These are phyloP conservation scores for Glebionis coronaria DNA, from an alignment of 129 eudicot species.

Conservation along the genomic window DNA sequence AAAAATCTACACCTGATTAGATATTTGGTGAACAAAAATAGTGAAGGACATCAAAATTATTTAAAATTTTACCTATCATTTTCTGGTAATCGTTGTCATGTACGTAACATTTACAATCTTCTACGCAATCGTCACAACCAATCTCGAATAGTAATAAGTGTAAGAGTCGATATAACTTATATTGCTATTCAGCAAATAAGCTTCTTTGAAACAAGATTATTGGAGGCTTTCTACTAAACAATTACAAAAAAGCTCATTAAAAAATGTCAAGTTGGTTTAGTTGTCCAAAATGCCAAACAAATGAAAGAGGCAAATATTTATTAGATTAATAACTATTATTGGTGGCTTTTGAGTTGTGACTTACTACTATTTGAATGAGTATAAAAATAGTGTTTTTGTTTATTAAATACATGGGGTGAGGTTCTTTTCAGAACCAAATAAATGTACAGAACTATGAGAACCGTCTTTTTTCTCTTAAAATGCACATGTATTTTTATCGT, in stretches of 20 bases:
- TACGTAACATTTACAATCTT: background rate
- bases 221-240: slow-evolving; percentile 2
- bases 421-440: too few relatives aligned
- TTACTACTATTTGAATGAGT: background rate
- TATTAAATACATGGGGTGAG: too few relatives aligned
- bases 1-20: too few relatives aligned
- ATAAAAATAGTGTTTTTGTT: too few relatives aligned
- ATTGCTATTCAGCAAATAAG: too few relatives aligned
- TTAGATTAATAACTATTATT: background rate
- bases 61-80: background rate
- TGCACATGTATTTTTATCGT: too few relatives aligned
- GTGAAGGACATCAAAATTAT: background rate
- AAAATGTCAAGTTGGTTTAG: slow-evolving; percentile 4
- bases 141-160: background rate
- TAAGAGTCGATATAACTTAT: background rate
- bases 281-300: slow-evolving; percentile 18
- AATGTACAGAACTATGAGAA: too few relatives aligned
- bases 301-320: slow-evolving; percentile 5
- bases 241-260: too few relatives aligned
- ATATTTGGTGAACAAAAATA: background rate
- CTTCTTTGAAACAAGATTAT: slow-evolving; percentile 1
- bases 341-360: background rate
- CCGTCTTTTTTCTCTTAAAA: too few relatives aligned
- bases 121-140: slow-evolving; percentile 3
- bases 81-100: slow-evolving; percentile 10